These are phyloP conservation scores for Phytophthora sp. DNA, from an alignment of 352 stramenopile genomes.

Conservation along the genomic window DNA sequence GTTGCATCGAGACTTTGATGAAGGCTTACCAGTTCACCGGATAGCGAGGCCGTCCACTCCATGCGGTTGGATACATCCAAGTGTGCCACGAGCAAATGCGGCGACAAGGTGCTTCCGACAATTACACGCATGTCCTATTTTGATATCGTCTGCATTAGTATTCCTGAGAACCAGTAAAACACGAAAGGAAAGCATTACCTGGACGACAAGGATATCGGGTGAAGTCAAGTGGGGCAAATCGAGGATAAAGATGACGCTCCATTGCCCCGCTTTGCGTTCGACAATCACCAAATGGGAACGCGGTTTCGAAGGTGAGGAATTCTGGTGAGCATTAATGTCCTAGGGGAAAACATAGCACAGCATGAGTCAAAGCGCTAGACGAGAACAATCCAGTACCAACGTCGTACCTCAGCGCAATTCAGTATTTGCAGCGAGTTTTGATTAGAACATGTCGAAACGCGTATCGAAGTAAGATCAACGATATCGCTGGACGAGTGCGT, in stretches of 20 bases:
- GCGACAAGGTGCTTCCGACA: slow-evolving; percentile 51
- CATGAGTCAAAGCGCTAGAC: neutral
- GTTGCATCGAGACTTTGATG: neutral
- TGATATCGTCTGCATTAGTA: neutral
- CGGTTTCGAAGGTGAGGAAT: slow-evolving; percentile 11
- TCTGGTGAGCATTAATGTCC: slow-evolving; percentile 3
- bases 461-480: slow-evolving; percentile 49
- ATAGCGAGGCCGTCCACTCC: slow-evolving; percentile 43
- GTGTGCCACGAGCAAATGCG: slow-evolving; percentile 44
- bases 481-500: slow-evolving; percentile 21
- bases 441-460: slow-evolving; percentile 35
- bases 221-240: slow-evolving; percentile 40
- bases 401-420: slow-evolving; percentile 26
- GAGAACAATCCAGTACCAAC: neutral
- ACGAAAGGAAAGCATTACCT: too few species aligned
- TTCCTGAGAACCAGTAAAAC: too few species aligned
- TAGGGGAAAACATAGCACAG: slow-evolving; percentile 4
- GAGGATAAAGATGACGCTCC: slow-evolving; percentile 29
- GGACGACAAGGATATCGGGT: slow-evolving; percentile 47
- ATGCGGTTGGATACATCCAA: slow-evolving; percentile 32
- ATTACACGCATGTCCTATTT: slow-evolving; percentile 44
- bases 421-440: slow-evolving; percentile 49
- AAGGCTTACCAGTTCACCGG: slow-evolving; percentile 50
- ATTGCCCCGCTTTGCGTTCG: slow-evolving; percentile 24
- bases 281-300: slow-evolving; percentile 38